Evolutionary conservation across 2,329 filamentous ascomycete species (phyloP).

Genomic region (Arthrobotrys iridis): DNA sequence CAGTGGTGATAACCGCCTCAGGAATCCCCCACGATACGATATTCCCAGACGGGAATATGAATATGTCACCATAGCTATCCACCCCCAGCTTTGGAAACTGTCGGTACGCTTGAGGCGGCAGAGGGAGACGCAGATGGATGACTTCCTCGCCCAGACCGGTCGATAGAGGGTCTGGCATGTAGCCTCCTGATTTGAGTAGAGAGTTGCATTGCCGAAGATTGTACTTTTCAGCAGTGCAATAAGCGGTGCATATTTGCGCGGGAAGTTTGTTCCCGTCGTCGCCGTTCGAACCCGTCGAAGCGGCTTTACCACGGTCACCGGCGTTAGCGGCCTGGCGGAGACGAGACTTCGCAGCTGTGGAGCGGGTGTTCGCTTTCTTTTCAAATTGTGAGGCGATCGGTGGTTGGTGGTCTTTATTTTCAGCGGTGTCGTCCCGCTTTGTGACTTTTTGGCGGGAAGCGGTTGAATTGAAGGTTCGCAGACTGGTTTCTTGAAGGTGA

Average conservation of each 20-base stretch:
- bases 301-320: slow-evolving; percentile 3
- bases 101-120: slow-evolving; percentile 59
- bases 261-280: slow-evolving; percentile 18
- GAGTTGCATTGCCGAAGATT: slow-evolving; percentile 69
- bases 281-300: not conserved
- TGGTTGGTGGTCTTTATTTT: slow-evolving; percentile 7
- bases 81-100: slow-evolving; percentile 62
- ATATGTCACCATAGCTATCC: slow-evolving; percentile 80
- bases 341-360: slow-evolving; percentile 73
- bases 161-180: slow-evolving; percentile 70
- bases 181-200: slow-evolving; percentile 69
- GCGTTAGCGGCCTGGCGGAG: slow-evolving; percentile 80
- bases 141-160: slow-evolving; percentile 74
- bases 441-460: slow-evolving; percentile 15
- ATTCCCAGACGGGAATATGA: slow-evolving; percentile 94
- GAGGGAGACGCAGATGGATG: slow-evolving; percentile 67
- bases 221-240: slow-evolving; percentile 75
- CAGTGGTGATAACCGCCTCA: slow-evolving; percentile 74
- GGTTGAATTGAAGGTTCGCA: slow-evolving; percentile 34
- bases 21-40: slow-evolving; percentile 91
- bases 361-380: slow-evolving; percentile 66
- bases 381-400: slow-evolving; percentile 56
- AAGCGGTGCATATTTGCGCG: slow-evolving; percentile 65
- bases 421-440: slow-evolving; percentile 25
- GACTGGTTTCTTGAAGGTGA: slow-evolving; percentile 11